Conservation (phyloP, 352 stramenopile genomes). For the Detonula confervacea region DNA sequence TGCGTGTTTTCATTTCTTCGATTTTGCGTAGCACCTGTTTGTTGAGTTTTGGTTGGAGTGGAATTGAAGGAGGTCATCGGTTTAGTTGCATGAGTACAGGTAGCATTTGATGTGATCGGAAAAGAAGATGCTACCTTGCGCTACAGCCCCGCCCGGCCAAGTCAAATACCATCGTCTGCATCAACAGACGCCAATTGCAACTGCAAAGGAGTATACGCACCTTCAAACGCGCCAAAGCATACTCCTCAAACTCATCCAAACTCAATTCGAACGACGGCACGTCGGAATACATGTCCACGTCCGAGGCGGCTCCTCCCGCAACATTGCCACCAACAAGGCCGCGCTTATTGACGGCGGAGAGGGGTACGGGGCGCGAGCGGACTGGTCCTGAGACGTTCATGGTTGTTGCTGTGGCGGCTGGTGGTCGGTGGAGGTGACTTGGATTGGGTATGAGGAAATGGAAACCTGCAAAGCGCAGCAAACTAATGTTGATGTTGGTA, state of each 20-base stretch:
- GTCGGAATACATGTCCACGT: constrained; percentile 90
- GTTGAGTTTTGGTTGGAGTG: too few species aligned
- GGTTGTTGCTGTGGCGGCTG: neutral
- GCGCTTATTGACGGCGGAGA: constrained; percentile 3
- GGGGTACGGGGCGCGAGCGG: constrained; percentile 6
- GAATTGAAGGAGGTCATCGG: neutral
- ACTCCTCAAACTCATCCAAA: constrained; percentile 98
- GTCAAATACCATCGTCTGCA: too few species aligned
- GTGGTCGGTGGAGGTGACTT: neutral
- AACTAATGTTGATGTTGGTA: too few species aligned
- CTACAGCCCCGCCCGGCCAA: neutral
- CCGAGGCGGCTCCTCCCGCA: neutral
- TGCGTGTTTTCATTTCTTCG: constrained; percentile 86
- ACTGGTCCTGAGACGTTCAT: constrained; percentile 33
- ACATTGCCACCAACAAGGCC: neutral
- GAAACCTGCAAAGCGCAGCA: neutral
- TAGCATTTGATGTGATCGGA: neutral
- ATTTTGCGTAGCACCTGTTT: constrained; percentile 87
- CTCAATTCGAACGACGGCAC: constrained; percentile 93
- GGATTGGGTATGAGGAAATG: neutral
- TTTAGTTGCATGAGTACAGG: neutral
- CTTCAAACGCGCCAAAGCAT: constrained; percentile 94
- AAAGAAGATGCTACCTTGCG: too few species aligned
- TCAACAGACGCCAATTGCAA: too few species aligned
- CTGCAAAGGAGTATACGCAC: constrained; percentile 85